Base-by-base conservation (phyloP, 2,329 filamentous ascomycete species). In the Aspergillus pseudoterreus region DNA sequence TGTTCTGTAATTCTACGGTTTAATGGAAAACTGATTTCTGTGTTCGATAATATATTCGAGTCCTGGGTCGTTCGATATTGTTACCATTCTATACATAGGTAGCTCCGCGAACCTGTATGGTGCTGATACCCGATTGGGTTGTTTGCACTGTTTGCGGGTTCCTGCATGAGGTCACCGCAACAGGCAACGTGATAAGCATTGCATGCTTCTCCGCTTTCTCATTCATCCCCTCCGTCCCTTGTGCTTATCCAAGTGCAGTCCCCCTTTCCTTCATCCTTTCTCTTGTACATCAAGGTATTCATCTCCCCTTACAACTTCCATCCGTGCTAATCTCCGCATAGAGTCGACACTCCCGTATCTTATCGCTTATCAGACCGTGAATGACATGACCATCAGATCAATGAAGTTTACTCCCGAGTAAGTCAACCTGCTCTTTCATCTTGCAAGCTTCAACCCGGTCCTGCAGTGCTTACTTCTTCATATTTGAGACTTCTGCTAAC, bases 321-420 rank as follows among this genome's bases (percentile, higher is more conserved):
- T 30, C 27, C 9, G 27, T 30, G 10, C 27, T 30, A 30, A 30
- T 11, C 1, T 35, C 12, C 2, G 5, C 22, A 44, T 12, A 24
- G 21, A 17, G 35, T 38, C 35, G 35, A 14, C 15, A n/a, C 47
- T 10, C 10, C 17, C 27, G n/a, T 32, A 41, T 27, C 43, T 32
- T 39, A 24, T 48, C 44, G 22, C 21, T 55, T 55, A 30, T 52
- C 58, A 56, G 47, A 49, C 45, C 24, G 47, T 38, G 57, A 51
- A 53, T 61, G 66, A 57, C 51, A 74, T 74, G 71, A 68, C 70
- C 48, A 70, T 74, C 54, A 67, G 69, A 50, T 59, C 65, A 30
- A 66, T 71, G 60, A 71, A 71, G 57, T 74, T 74, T 55, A 73
- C 70, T 22, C 71, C 71, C 45, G 68, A 74, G 71, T 74, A 66